phyloP scores from a whole-genome alignment of 179 eudicot genomes.

The Actinidia chinensis region DNA sequence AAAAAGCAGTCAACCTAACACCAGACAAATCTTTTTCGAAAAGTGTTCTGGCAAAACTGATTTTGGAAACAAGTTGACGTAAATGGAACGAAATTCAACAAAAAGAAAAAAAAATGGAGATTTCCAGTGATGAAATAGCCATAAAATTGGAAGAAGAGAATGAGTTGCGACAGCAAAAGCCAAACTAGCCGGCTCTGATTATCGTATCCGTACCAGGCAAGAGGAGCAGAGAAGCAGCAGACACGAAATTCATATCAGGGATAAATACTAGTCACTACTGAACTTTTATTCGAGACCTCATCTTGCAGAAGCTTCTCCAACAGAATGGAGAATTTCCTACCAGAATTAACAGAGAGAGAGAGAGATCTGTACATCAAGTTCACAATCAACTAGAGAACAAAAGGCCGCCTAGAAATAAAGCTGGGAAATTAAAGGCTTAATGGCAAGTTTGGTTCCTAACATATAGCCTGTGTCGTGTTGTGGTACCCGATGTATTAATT shows the following conservation, averaged over 20 bases:
- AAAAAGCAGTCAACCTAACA: no score
- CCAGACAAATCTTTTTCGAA: no score
- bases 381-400: neutral
- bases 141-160: no score
- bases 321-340: neutral
- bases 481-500: no score
- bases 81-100: no score
- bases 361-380: conserved; percentile 4
- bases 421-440: neutral
- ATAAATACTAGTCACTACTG: neutral
- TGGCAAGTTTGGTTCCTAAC: no score
- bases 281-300: neutral
- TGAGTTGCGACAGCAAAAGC: neutral
- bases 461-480: no score
- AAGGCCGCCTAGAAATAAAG: neutral
- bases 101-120: no score
- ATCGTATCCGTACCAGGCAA: neutral
- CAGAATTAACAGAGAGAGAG: neutral
- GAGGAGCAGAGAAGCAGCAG: neutral
- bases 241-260: neutral
- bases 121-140: no score
- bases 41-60: no score
- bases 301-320: neutral
- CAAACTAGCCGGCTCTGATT: neutral
- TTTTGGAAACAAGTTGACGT: no score